Evolutionary conservation across 495 filamentous ascomycete species (phyloP), one percentile per base, ranked within the genome.

Genomic region (Acidiella bohemica): DNA sequence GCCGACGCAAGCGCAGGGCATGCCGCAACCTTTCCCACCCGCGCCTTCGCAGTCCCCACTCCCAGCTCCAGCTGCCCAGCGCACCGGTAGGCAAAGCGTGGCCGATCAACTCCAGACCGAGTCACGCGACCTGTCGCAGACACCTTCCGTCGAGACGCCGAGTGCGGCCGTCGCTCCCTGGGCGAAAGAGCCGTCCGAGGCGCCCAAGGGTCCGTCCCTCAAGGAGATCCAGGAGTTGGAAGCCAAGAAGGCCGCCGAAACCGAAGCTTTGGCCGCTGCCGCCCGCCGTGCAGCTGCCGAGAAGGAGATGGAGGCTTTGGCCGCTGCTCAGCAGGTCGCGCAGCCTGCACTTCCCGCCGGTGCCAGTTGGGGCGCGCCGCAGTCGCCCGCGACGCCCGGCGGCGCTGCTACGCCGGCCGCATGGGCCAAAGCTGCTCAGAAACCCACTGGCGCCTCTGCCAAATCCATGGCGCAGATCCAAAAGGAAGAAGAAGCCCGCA

Each of bases 181-280:
- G 90, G 90, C 90, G 4, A 87, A 85, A 57, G 84, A 95, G 45
- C 64, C 70, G 9, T 66, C 72, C 16, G 86, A 86, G 53, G 59
- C 74, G 14, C 74, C 81, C 21, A 95, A 84, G 63, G 85, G 83
- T 0, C 90, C 88, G 2, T 94, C 87, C 40, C 68, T 97, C 40
- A 95, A 84, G 62, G 87, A 97, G 53, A 97, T 97, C 27, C 90
- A 97, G 55, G 90, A 93, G 60, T 74, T 83, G 18, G 90, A 97
- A 59, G 88, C 90, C 25, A 79, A 80, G 51, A 90, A 83, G 54
- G 88, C 86, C n/a, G 87, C 90, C 8, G 81, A 90, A 58, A 78
- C 71, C 21, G 90, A 95, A 51, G 86, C 90, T 47, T 62, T 76
- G 23, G 86, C 82, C 11, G 79, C 82, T 11, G 80, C 86, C 13